Percentiles rank a stretch among this genome's conserved stretches.
These are phyloP conservation scores for Schwanniomyces yamadae DNA, from an alignment of 805 yeast species.

Conservation along the genomic window DNA sequence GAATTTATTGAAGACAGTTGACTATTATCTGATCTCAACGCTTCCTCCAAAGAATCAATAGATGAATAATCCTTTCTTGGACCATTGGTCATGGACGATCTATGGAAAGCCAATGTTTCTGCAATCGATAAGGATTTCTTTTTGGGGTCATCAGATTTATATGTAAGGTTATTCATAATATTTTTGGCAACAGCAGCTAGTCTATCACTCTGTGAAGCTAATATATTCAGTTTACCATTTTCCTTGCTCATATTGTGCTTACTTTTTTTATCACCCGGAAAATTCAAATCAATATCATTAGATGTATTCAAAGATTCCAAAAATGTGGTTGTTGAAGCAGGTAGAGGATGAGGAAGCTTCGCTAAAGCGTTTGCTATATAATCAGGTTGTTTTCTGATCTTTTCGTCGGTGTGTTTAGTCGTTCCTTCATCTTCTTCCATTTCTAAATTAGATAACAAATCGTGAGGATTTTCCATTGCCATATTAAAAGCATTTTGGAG, in stretches of 20 bases:
- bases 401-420: constrained; percentile 2
- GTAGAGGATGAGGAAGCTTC: constrained; percentile 5
- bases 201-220: constrained; percentile 2
- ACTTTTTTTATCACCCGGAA: constrained; percentile 1
- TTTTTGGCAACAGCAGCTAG: constrained; percentile 11
- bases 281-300: constrained; percentile 11
- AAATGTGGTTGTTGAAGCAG: constrained; percentile 14
- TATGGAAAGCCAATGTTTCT: constrained; percentile 55
- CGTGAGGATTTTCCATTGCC: constrained; percentile 66
- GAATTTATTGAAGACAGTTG: constrained; percentile 15
- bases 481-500: constrained; percentile 74
- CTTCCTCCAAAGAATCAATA: constrained; percentile 26
- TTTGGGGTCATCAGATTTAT: constrained; percentile 7
- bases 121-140: constrained; percentile 50
- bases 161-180: constrained; percentile 7
- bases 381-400: constrained; percentile 1
- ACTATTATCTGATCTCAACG: constrained; percentile 15
- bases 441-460: constrained; percentile 39
- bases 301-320: constrained; percentile 15
- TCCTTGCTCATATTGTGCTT: background rate
- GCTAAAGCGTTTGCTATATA: constrained; percentile 1
- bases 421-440: constrained; percentile 19
- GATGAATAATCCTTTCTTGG: constrained; percentile 28
- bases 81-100: constrained; percentile 42
- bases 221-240: background rate